Evolutionary conservation across 2,329 filamentous ascomycete species (phyloP).

Genomic region (Scolecobasidium constrictum): DNA sequence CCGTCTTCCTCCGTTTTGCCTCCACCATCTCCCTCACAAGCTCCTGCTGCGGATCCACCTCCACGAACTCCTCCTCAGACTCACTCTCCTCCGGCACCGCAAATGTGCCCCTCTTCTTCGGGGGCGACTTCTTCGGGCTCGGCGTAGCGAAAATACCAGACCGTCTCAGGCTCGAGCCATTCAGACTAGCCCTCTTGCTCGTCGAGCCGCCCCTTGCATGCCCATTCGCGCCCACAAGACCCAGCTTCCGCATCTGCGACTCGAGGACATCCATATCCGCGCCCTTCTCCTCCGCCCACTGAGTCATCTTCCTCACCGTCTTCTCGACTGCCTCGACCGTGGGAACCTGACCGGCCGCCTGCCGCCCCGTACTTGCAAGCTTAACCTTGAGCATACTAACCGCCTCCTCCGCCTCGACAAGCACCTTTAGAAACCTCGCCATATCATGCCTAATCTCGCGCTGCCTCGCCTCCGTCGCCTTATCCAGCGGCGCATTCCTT

Average conservation of each 20-base stretch:
- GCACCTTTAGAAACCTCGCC: constrained; percentile 58
- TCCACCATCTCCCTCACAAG: not conserved
- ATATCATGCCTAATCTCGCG: constrained; percentile 71
- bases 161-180: not conserved
- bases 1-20: not conserved
- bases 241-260: constrained; percentile 66
- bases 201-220: too few relatives aligned
- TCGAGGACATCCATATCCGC: constrained; percentile 87
- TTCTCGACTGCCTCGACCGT: constrained; percentile 87
- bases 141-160: not conserved
- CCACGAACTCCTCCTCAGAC: not conserved
- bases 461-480: constrained; percentile 76
- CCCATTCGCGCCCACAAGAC: constrained; percentile 12
- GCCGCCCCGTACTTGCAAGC: constrained; percentile 48
- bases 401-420: constrained; percentile 70
- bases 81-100: not conserved
- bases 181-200: not conserved
- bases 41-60: not conserved
- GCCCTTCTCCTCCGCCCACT: constrained; percentile 82
- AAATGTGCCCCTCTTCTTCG: not conserved
- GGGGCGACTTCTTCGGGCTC: not conserved
- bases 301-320: constrained; percentile 87
- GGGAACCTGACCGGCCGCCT: constrained; percentile 44
- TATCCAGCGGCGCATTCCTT: constrained; percentile 63
- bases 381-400: constrained; percentile 70